Conservation (phyloP, 2,329 filamentous ascomycete species). For the Aspergillus fumigatiaffinis region DNA sequence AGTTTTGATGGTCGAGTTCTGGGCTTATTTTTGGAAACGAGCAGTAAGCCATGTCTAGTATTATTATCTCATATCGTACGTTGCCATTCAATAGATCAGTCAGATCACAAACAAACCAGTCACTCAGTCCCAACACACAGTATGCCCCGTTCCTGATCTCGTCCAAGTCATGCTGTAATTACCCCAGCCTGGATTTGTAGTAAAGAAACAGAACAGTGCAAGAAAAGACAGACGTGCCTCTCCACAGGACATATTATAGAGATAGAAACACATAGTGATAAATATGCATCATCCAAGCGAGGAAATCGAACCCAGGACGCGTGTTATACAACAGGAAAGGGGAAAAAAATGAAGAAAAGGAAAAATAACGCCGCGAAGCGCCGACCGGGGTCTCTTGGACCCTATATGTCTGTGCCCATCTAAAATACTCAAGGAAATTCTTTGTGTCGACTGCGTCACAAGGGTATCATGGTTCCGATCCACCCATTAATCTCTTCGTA, state of each 20-base stretch:
- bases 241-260: not conserved
- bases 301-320: not conserved
- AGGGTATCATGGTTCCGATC: constrained; percentile 24
- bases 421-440: constrained; percentile 25
- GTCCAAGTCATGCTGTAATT: not conserved
- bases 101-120: not conserved
- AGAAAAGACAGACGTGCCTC: not conserved
- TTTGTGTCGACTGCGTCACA: constrained; percentile 24
- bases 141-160: not conserved
- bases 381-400: constrained; percentile 18
- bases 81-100: not conserved
- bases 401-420: constrained; percentile 17
- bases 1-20: too few species aligned
- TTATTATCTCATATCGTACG: not conserved
- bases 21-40: not conserved
- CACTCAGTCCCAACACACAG: not conserved
- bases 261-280: not conserved
- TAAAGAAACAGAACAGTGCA: not conserved
- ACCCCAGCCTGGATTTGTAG: not conserved
- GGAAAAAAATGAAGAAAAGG: constrained; percentile 9
- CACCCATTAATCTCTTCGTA: constrained; percentile 17
- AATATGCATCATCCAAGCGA: not conserved
- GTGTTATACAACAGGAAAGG: not conserved
- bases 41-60: not conserved
- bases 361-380: constrained; percentile 21